Base-by-base conservation (phyloP, 805 yeast species). In the Monosporozyma unispora region DNA sequence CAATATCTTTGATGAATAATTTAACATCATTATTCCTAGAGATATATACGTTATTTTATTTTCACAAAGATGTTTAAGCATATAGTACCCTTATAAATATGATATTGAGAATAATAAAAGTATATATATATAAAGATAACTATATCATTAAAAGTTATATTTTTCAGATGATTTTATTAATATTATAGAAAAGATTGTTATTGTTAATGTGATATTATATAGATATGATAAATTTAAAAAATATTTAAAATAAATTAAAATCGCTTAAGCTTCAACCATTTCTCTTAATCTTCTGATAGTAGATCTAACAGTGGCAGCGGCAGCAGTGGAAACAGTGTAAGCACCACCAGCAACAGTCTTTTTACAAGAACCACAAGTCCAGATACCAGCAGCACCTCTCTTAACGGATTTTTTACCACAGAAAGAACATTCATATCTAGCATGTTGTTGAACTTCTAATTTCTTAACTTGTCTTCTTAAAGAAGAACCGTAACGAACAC, bases 401-500 rank as follows among this genome's bases (percentile, higher is more conserved):
- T 82, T 89, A 63, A 95, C 97, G 60, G 96, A 72, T 81, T 88
- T 87, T 87, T 93, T 93, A 78, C 99, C 99, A 80, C 98, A 91
- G 97, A 93, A 93, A 58, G 99, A 82, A 78, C 98, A 93, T 77
- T 87, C 96, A 85, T 95, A 93, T 74, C 87, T 87, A 69, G 99
- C 86, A 79, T 91, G 99, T 77, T 90, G 97, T 79, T 89, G 97
- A 70, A 88, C 84, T 81, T 95, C 99, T 77, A 93, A 81, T 82
- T 93, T 93, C 85, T 90, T 90, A 82, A 96, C 87, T 79, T 89
- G 97, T 80, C 98, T 88, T 86, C 99, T 91, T 77, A 93, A 82
- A 62, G 99, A 95, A 70, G 99, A 91, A 90, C 99, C 96, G 82
- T 93, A 93, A 84, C 99, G 90, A 80, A 93, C 97, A 88, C 99